A percentile compares a stretch with the other conserved stretches of the same genome.
Evolutionary conservation across 1,284 basidiomycete species (phyloP).

Genomic region (Microbotryum silenes-acaulis): DNA sequence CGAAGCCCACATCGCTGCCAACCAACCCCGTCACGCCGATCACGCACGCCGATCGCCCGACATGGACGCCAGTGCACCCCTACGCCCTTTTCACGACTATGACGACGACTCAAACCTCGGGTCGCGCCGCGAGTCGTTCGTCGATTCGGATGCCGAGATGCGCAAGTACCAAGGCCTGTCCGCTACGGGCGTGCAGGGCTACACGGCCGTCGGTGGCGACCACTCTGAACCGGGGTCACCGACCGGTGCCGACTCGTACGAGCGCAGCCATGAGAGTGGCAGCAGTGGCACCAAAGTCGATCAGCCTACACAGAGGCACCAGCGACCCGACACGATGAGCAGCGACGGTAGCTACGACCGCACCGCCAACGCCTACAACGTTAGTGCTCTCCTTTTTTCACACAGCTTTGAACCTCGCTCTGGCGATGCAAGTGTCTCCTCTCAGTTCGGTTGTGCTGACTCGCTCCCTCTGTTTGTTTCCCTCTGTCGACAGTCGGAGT

Average conservation of each 20-base stretch:
- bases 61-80: no score
- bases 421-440: background rate
- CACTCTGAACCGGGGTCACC: constrained; percentile 28
- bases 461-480: background rate
- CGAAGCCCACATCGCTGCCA: no score
- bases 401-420: background rate
- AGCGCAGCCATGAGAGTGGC: constrained; percentile 31
- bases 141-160: constrained; percentile 31
- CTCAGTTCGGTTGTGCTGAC: background rate
- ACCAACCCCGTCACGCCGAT: no score
- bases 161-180: constrained; percentile 31
- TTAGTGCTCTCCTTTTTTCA: constrained; percentile 1
- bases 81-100: background rate
- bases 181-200: constrained; percentile 28
- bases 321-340: constrained; percentile 30
- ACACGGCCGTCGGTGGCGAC: constrained; percentile 30
- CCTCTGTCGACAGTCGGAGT: constrained; percentile 23
- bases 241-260: constrained; percentile 23
- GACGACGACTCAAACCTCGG: constrained; percentile 2
- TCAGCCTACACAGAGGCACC: constrained; percentile 7
- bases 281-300: constrained; percentile 30
- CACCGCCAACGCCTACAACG: constrained; percentile 4
- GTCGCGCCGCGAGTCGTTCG: constrained; percentile 24
- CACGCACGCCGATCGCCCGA: no score
- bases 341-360: constrained; percentile 29